These are phyloP conservation scores for Pseudogymnoascus sp. DNA, from an alignment of 2,329 filamentous ascomycete genomes.

Conservation along the genomic window DNA sequence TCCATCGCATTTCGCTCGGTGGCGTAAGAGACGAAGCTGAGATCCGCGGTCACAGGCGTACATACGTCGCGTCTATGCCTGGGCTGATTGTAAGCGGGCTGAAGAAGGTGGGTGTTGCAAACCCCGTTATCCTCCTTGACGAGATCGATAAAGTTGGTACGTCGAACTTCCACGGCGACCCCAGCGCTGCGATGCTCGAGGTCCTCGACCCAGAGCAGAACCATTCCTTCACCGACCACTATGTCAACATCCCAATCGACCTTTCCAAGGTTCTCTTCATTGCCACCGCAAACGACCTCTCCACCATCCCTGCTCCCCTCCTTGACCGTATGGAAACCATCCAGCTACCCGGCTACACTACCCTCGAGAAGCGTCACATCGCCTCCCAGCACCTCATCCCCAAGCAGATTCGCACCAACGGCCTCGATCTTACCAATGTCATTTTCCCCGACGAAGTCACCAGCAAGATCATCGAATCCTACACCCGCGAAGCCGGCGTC, in stretches of 20 bases:
- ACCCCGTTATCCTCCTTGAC: conserved; percentile 90
- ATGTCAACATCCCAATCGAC: conserved; percentile 90
- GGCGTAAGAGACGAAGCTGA: conserved; percentile 95
- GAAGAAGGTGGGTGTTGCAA: conserved; percentile 90
- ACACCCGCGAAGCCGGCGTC: conserved; percentile 93
- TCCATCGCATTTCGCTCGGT: conserved; percentile 92
- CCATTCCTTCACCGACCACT: conserved; percentile 88
- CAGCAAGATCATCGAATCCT: conserved; percentile 90
- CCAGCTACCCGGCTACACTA: conserved; percentile 87
- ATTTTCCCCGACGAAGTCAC: conserved; percentile 73
- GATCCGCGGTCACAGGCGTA: conserved; percentile 87
- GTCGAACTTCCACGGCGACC: conserved; percentile 88
- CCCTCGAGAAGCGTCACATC: conserved; percentile 92
- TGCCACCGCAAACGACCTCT: conserved; percentile 87
- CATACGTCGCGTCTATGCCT: conserved; percentile 98
- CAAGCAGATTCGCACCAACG: conserved; percentile 89
- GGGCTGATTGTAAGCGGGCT: conserved; percentile 87
- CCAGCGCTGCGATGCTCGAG: conserved; percentile 94
- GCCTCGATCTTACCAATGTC: conserved; percentile 67
- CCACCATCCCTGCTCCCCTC: conserved; percentile 88
- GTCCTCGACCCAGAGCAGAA: conserved; percentile 97
- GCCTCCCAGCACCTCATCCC: conserved; percentile 88
- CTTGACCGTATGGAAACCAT: conserved; percentile 98
- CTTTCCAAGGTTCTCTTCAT: conserved; percentile 96
- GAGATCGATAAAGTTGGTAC: conserved; percentile 96